phyloP scores from a whole-genome alignment of 768 basidiomycete genomes.

The Pisolithus sp. region DNA sequence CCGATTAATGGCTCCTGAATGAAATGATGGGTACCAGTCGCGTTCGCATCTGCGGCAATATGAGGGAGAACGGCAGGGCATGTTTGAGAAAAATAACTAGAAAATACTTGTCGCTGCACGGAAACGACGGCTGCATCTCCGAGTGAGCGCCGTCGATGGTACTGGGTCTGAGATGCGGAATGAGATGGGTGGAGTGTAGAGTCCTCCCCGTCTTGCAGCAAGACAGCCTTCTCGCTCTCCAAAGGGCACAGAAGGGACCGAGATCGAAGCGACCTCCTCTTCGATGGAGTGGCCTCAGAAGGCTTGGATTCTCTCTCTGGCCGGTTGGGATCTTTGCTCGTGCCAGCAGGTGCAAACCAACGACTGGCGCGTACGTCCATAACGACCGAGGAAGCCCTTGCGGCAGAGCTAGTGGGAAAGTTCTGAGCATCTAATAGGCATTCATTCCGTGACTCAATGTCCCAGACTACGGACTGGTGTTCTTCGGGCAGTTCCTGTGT shows the following conservation, averaged over 20 bases:
- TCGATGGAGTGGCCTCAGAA: background rate
- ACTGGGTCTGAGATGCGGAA: slow-evolving; percentile 47
- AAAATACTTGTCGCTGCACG: slow-evolving; percentile 4
- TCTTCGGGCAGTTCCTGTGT: background rate
- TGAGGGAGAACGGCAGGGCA: background rate
- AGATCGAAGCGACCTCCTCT: background rate
- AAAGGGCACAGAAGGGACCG: slow-evolving; percentile 15
- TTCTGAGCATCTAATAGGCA: slow-evolving; percentile 17
- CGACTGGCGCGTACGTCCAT: slow-evolving; percentile 28
- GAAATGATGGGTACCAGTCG: background rate
- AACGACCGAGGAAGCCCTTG: slow-evolving; percentile 25
- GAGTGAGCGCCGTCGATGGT: slow-evolving; percentile 4
- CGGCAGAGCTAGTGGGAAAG: slow-evolving; percentile 13
- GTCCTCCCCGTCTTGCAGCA: slow-evolving; percentile 2
- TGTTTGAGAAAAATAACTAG: slow-evolving; percentile 10
- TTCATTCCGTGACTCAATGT: slow-evolving; percentile 41
- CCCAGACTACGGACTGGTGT: slow-evolving; percentile 45
- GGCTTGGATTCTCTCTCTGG: background rate
- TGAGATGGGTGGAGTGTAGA: slow-evolving; percentile 43
- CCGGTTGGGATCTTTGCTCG: background rate
- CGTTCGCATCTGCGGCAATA: background rate
- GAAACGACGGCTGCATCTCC: background rate
- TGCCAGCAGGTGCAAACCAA: slow-evolving; percentile 21
- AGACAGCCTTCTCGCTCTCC: slow-evolving; percentile 17
- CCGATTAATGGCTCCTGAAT: background rate